Conservation (phyloP, 2,329 filamentous ascomycete genomes). For the Colletotrichum neosansevieriae region DNA sequence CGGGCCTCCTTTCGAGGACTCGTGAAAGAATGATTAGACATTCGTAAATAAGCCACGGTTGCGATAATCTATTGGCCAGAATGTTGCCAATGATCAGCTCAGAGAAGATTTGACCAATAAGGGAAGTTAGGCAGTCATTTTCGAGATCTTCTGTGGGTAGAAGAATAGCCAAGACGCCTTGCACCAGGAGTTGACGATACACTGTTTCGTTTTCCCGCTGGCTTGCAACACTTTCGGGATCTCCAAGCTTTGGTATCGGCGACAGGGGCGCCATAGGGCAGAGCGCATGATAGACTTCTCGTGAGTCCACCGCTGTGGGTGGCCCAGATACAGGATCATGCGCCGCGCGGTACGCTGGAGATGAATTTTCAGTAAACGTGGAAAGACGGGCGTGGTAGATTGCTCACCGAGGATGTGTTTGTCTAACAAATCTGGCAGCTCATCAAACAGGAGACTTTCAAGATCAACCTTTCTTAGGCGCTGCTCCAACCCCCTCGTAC, state of each 20-base stretch:
- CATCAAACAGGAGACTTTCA: slow-evolving; percentile 85
- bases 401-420: slow-evolving; percentile 80
- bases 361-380: slow-evolving; percentile 3
- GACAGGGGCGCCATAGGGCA: slow-evolving; percentile 84
- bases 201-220: slow-evolving; percentile 83
- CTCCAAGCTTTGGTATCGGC: slow-evolving; percentile 74
- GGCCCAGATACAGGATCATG: slow-evolving; percentile 68
- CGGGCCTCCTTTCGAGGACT: slow-evolving; percentile 49
- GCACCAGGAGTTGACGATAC: slow-evolving; percentile 90
- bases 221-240: slow-evolving; percentile 62
- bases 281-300: slow-evolving; percentile 84
- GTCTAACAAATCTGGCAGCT: slow-evolving; percentile 85
- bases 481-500: slow-evolving; percentile 88
- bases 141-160: slow-evolving; percentile 93
- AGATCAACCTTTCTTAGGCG: slow-evolving; percentile 85
- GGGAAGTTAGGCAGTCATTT: slow-evolving; percentile 84
- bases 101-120: slow-evolving; percentile 89
- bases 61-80: slow-evolving; percentile 82
- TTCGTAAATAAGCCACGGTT: slow-evolving; percentile 92
- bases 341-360: slow-evolving; percentile 75
- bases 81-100: slow-evolving; percentile 90
- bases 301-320: slow-evolving; percentile 71
- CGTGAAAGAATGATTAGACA: slow-evolving; percentile 78
- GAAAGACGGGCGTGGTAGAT: slow-evolving; percentile 8
- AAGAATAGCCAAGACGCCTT: slow-evolving; percentile 83